Base-by-base conservation (phyloP, 2,329 filamentous ascomycete species). In the Dothistroma pini region DNA sequence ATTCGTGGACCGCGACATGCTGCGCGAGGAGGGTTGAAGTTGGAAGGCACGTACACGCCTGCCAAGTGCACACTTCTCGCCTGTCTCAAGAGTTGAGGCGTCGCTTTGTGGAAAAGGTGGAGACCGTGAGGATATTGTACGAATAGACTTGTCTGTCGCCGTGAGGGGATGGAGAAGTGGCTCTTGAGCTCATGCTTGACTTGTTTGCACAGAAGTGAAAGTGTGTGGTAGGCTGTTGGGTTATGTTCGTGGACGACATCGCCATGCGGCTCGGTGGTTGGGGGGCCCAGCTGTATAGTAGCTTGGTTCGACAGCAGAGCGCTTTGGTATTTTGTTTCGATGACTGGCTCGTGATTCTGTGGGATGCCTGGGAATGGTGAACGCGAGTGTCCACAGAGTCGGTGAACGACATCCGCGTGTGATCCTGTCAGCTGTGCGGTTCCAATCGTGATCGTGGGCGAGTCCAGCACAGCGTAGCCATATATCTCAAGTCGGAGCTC, bases 401-500 rank as follows among this genome's bases (percentile, higher is more conserved):
- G 63, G 59, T 74, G 63, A 19, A 73, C 57, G n/a, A 73, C 56
- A 31, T 76, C 72, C 19, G 67, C 63, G 53, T 70, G 66, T 8
- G 68, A 65, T 59, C 73, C 71, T 19, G 69, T 70, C 29, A 75
- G 63, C 56, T 73, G 68, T 31, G 74, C 75, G 21, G 71, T 75
- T 52, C 74, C 72, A n/a, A 79, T 73, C 16, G 77, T 78, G 34
- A 78, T 71, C 16, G 66, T 63, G 31, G 73, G 68, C 34, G 68
- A 63, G 57, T 76, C 74, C 59, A 72, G 68, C 25, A 78, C 70
- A 19, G 75, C 72, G 59, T 74, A 74, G 35, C 74, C 71, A 69
- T 79, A 79, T 54, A 79, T 77, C 16, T 73, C 68, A 41, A 78
- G 76, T 50, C 77, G 73, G 25, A 79, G 64, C 67, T 79, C 77